Evolutionary conservation across 345 rosid species (phyloP).

Genomic region (Corchorus olitorius): DNA sequence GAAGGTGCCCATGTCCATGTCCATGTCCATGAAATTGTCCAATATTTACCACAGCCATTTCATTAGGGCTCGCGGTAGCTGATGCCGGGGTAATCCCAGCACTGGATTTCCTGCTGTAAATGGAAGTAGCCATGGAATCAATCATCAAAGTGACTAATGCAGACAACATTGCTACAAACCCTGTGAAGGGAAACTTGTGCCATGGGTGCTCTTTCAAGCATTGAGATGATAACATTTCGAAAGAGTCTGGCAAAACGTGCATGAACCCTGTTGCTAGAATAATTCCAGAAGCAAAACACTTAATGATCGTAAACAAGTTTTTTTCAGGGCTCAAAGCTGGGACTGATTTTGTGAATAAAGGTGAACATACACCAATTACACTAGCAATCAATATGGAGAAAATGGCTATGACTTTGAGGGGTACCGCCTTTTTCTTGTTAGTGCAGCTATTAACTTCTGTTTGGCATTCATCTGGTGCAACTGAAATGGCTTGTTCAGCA

Average conservation of each 20-base stretch:
- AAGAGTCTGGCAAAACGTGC: slow-evolving; percentile 90
- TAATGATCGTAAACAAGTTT: slow-evolving; percentile 53
- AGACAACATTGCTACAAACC: slow-evolving; percentile 81
- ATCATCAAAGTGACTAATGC: slow-evolving; percentile 59
- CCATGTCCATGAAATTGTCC: slow-evolving; percentile 32
- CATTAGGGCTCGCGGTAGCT: slow-evolving; percentile 3
- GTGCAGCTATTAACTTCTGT: slow-evolving; percentile 9
- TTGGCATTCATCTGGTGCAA: slow-evolving; percentile 10
- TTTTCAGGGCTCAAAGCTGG: slow-evolving; percentile 63
- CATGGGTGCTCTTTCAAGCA: slow-evolving; percentile 73
- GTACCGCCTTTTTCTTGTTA: slow-evolving; percentile 21
- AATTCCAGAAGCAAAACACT: slow-evolving; percentile 74
- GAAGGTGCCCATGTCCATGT: slow-evolving; percentile 42
- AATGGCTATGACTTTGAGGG: slow-evolving; percentile 20
- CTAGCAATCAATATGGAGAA: slow-evolving; percentile 46
- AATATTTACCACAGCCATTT: slow-evolving; percentile 17
- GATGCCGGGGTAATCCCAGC: slow-evolving; percentile 23
- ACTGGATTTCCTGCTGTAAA: slow-evolving; percentile 37
- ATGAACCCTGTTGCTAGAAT: slow-evolving; percentile 84
- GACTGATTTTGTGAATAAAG: slow-evolving; percentile 53
- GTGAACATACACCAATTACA: slow-evolving; percentile 61
- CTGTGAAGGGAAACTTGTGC: slow-evolving; percentile 82
- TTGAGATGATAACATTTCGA: slow-evolving; percentile 60
- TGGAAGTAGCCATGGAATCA: slow-evolving; percentile 65
- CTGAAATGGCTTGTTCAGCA: slow-evolving; percentile 9